These are phyloP conservation scores for Umbelopsis sp. DNA, from an alignment of 192 early-diverging fungal genomes.

Conservation along the genomic window DNA sequence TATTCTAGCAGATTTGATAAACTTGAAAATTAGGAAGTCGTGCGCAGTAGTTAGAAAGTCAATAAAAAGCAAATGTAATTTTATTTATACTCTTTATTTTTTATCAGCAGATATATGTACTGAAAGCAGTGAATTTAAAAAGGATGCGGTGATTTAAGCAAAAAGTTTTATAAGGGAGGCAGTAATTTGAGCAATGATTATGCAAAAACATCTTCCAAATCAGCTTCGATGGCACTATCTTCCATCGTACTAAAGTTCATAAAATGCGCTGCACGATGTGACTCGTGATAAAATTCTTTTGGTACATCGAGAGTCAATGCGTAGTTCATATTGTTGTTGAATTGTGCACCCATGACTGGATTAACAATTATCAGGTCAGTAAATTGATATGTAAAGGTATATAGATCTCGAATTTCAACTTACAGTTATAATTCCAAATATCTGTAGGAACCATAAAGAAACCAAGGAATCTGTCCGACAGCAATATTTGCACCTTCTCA, in stretches of 20 bases:
- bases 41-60: too few species aligned
- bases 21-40: too few species aligned
- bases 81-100: too few species aligned
- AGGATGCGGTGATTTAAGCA: too few species aligned
- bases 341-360: conserved; percentile 89
- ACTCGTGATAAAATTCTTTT: conserved; percentile 97
- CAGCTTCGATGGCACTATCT: conserved; percentile 55
- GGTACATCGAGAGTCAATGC: conserved; percentile 86
- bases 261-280: conserved; percentile 95
- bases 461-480: conserved; percentile 95
- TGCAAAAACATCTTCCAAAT: conserved; percentile 63
- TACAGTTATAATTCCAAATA: conserved; percentile 90
- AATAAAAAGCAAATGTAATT: too few species aligned
- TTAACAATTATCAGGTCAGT: background rate
- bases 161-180: too few species aligned
- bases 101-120: too few species aligned
- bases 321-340: conserved; percentile 93
- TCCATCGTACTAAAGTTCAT: conserved; percentile 85
- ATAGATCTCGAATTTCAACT: background rate
- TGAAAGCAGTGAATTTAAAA: too few species aligned
- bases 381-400: background rate
- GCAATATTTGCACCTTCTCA: conserved; percentile 96
- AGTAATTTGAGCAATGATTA: conserved; percentile 29
- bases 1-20: too few species aligned
- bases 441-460: conserved; percentile 98